Evolutionary conservation across 2,329 filamentous ascomycete genomes (phyloP).

Genomic region (Pleurostoma richardsiae): DNA sequence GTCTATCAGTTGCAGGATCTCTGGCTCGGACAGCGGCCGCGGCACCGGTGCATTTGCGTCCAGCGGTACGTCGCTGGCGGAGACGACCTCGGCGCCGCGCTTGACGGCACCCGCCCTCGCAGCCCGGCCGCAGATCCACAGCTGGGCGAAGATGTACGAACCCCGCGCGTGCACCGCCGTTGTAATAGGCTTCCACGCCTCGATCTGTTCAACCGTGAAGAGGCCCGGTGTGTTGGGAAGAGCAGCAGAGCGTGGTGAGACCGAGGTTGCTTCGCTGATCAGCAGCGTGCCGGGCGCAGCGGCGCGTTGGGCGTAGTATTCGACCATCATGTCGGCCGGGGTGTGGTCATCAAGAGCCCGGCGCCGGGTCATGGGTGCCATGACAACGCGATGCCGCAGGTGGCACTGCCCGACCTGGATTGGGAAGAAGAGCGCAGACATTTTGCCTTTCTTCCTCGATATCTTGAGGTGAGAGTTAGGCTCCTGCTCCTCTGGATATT

Average conservation of each 20-base stretch:
- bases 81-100: constrained; percentile 26
- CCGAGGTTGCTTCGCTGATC: background rate
- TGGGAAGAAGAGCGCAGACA: constrained; percentile 31
- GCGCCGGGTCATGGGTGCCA: constrained; percentile 9
- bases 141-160: background rate
- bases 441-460: no score
- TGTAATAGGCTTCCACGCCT: constrained; percentile 15
- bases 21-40: constrained; percentile 43
- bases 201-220: constrained; percentile 27
- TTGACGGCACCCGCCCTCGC: background rate
- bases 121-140: background rate
- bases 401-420: constrained; percentile 31
- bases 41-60: constrained; percentile 48
- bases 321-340: constrained; percentile 6
- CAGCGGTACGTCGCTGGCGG: constrained; percentile 29
- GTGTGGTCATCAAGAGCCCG: constrained; percentile 15
- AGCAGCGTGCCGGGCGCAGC: background rate
- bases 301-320: background rate
- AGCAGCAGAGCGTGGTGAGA: background rate
- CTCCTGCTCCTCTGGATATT: no score
- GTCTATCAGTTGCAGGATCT: constrained; percentile 27
- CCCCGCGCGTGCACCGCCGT: background rate
- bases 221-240: background rate
- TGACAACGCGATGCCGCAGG: constrained; percentile 9
- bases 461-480: no score